phyloP scores from a whole-genome alignment of 257 asterid genomes.

The Striga asiatica region DNA sequence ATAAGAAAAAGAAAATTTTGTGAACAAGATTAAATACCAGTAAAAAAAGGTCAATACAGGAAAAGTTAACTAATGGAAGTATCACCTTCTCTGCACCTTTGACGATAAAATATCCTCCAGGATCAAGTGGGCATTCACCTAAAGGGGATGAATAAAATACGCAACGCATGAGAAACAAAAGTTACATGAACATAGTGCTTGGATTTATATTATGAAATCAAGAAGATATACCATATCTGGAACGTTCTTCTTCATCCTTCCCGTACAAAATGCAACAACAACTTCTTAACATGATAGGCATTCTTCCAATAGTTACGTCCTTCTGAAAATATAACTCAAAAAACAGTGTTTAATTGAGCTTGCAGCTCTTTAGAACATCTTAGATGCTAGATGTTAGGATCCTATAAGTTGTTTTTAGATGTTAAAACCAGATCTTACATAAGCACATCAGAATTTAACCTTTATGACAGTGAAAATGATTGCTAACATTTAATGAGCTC shows the following conservation, averaged over 20 bases:
- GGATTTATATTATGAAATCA: slow-evolving; percentile 1
- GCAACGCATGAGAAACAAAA: neutral
- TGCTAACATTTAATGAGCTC: no score
- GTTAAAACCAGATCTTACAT: no score
- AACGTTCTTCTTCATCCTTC: slow-evolving; percentile 86
- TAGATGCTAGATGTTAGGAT: no score
- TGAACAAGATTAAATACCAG: no score
- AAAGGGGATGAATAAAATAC: slow-evolving; percentile 14
- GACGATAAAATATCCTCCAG: slow-evolving; percentile 86
- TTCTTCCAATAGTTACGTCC: slow-evolving; percentile 52
- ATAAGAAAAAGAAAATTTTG: no score
- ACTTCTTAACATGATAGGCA: slow-evolving; percentile 96
- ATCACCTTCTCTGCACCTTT: slow-evolving; percentile 92
- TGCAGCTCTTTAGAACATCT: no score
- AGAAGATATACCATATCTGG: slow-evolving; percentile 48
- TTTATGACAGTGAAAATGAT: no score
- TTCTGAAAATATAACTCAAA: slow-evolving; percentile 35
- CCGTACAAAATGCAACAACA: slow-evolving; percentile 52
- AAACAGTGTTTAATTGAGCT: no score
- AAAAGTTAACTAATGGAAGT: slow-evolving; percentile 7
- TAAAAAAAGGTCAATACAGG: no score
- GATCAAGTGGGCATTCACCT: slow-evolving; percentile 99
- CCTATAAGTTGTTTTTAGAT: no score
- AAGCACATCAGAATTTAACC: no score
- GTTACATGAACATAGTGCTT: slow-evolving; percentile 4